Evolutionary conservation across 768 basidiomycete species (phyloP).

Genomic region (Cyclocybe cylindracea): DNA sequence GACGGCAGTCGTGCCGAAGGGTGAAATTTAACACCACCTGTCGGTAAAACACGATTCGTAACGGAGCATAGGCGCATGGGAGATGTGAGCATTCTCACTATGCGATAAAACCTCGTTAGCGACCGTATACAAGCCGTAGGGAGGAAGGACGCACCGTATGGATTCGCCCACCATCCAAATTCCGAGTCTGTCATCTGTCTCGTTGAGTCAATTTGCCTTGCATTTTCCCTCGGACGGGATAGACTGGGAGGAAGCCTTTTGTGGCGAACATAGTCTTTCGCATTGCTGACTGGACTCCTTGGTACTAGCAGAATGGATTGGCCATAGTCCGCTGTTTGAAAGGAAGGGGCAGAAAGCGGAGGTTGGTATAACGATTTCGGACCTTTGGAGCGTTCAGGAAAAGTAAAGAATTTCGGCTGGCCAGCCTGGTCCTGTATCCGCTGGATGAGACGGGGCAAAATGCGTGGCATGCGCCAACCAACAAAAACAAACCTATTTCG

Average conservation of each 20-base stretch:
- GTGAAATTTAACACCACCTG: conserved; percentile 39
- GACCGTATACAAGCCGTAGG: not conserved
- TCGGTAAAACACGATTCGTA: conserved; percentile 54
- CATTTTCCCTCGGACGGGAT: conserved; percentile 26
- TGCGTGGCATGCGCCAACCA: conserved; percentile 55
- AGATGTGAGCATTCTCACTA: conserved; percentile 73
- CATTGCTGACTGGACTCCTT: conserved; percentile 55
- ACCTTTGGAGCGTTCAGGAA: conserved; percentile 18
- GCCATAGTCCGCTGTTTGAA: conserved; percentile 43
- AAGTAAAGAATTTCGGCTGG: conserved; percentile 22
- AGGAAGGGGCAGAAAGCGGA: conserved; percentile 37
- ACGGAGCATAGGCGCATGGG: conserved; percentile 59
- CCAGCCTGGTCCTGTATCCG: conserved; percentile 32
- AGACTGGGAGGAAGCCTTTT: conserved; percentile 59
- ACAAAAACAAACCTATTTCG: not conserved
- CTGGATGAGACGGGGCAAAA: conserved; percentile 65
- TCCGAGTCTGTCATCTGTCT: conserved; percentile 67
- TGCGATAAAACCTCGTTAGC: not conserved
- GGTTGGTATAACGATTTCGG: conserved; percentile 36
- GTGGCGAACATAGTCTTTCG: conserved; percentile 49
- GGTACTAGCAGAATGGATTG: conserved; percentile 61
- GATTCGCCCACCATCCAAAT: conserved; percentile 69
- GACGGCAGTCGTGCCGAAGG: not conserved
- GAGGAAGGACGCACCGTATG: conserved; percentile 58
- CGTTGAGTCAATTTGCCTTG: conserved; percentile 32